Percentiles rank a stretch among this genome's conserved stretches.
Evolutionary conservation across 352 stramenopile species (phyloP).

Genomic region (Globisporangium paroecandrum): DNA sequence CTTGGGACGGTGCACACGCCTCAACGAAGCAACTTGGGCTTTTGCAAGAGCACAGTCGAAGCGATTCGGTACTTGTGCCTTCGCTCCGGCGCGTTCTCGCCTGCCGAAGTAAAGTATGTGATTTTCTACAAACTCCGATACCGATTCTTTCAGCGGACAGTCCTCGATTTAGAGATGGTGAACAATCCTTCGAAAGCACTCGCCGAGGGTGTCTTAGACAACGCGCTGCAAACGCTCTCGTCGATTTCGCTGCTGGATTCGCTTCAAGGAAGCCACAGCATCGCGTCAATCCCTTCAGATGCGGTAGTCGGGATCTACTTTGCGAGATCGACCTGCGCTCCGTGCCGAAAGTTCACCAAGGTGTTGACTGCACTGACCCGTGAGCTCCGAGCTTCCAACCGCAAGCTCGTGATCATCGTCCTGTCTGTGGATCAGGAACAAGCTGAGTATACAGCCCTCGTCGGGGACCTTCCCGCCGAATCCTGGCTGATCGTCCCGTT

Average conservation of each 20-base stretch:
- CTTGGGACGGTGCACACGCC: slow-evolving; percentile 47
- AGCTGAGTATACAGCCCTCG: slow-evolving; percentile 45
- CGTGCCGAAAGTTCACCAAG: slow-evolving; percentile 58
- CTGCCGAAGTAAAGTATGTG: slow-evolving; percentile 60
- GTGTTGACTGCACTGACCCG: slow-evolving; percentile 45
- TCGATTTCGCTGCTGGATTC: slow-evolving; percentile 69
- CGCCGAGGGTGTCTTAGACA: slow-evolving; percentile 40
- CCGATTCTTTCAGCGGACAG: slow-evolving; percentile 53
- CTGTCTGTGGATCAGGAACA: slow-evolving; percentile 73
- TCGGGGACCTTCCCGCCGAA: slow-evolving; percentile 46
- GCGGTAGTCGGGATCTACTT: slow-evolving; percentile 81
- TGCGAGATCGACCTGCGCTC: slow-evolving; percentile 34
- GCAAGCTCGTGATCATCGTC: slow-evolving; percentile 69
- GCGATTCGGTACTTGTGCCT: slow-evolving; percentile 70
- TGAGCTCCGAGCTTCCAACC: slow-evolving; percentile 31
- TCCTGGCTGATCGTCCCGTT: slow-evolving; percentile 78
- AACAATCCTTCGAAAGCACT: slow-evolving; percentile 54
- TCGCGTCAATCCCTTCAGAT: slow-evolving; percentile 45
- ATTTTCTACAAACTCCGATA: slow-evolving; percentile 72
- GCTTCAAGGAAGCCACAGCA: slow-evolving; percentile 60
- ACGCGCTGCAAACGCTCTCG: slow-evolving; percentile 55
- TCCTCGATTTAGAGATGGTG: slow-evolving; percentile 50
- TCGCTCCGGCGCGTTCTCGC: slow-evolving; percentile 48
- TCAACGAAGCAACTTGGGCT: slow-evolving; percentile 72
- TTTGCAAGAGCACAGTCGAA: slow-evolving; percentile 82